A percentile compares a stretch with the other conserved stretches of the same genome.
phyloP scores from a whole-genome alignment of 306 rosid species.

The Cucurbita argyrosperma region DNA sequence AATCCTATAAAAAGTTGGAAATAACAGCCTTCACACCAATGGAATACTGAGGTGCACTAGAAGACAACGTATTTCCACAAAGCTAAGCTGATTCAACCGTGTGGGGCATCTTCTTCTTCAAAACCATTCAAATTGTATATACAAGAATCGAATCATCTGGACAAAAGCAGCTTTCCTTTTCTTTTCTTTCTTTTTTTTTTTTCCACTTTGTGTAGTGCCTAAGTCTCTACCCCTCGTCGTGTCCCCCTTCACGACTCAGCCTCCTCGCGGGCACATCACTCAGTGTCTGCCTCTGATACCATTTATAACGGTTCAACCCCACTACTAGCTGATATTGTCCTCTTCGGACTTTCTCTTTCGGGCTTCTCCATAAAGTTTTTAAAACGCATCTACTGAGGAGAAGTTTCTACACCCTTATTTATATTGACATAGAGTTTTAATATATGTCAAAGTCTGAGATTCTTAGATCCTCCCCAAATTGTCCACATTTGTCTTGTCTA shows the following conservation, averaged over 20 bases:
- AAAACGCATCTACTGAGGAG: too few relatives aligned
- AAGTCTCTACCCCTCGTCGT: neutral
- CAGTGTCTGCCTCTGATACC: too few relatives aligned
- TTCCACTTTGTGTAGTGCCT: conserved; percentile 3
- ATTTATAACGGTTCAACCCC: too few relatives aligned
- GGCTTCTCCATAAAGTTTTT: too few relatives aligned
- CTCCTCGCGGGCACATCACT: too few relatives aligned
- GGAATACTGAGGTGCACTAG: neutral
- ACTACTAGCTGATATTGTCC: too few relatives aligned
- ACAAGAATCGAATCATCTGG: conserved; percentile 1
- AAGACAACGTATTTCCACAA: neutral
- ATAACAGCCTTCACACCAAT: neutral
- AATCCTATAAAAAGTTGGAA: neutral
- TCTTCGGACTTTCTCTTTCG: too few relatives aligned
- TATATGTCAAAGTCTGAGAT: neutral
- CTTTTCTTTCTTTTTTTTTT: neutral
- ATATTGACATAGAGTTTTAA: neutral
- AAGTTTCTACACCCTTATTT: too few relatives aligned
- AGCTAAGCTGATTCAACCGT: neutral
- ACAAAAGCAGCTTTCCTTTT: neutral
- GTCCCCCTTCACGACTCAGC: too few relatives aligned
- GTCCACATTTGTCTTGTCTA: neutral
- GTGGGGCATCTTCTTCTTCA: neutral
- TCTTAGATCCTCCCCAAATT: conserved; percentile 1
- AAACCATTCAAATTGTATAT: neutral